A percentile compares a stretch with the other conserved stretches of the same genome.
These are phyloP conservation scores for Globisporangium paddicum DNA, from an alignment of 352 stramenopile species.

Conservation along the genomic window DNA sequence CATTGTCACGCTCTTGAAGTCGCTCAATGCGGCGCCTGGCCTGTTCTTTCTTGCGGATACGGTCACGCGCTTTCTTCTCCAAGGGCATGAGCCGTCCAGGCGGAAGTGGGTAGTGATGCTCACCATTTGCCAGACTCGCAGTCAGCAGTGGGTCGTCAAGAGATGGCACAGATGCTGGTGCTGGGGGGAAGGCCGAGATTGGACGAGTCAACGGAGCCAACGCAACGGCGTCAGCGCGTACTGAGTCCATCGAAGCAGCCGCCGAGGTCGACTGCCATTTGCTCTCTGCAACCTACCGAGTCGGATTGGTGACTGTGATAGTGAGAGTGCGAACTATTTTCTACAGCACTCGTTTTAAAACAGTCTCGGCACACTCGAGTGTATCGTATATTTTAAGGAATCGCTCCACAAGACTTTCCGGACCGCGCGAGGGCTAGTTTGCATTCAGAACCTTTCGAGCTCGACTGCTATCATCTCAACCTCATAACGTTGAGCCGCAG, in stretches of 20 bases:
- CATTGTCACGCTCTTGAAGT: conserved; percentile 27
- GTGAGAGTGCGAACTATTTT: neutral
- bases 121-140: neutral
- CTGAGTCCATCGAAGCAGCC: neutral
- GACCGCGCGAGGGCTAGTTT: too few relatives aligned
- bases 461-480: too few relatives aligned
- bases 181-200: neutral
- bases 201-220: neutral
- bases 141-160: neutral
- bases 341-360: neutral
- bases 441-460: too few relatives aligned
- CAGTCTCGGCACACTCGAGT: too few relatives aligned
- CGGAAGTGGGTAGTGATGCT: too few relatives aligned
- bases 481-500: too few relatives aligned
- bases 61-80: conserved; percentile 50
- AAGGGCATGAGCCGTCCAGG: conserved; percentile 32
- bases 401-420: too few relatives aligned
- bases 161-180: neutral
- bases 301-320: neutral
- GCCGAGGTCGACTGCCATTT: neutral
- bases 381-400: too few relatives aligned
- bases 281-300: neutral
- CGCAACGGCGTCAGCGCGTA: neutral
- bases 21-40: conserved; percentile 29
- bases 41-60: conserved; percentile 46